Base-by-base conservation (phyloP, 371 early-diverging fungal genomes). In the Choanephora cucurbitarum region DNA sequence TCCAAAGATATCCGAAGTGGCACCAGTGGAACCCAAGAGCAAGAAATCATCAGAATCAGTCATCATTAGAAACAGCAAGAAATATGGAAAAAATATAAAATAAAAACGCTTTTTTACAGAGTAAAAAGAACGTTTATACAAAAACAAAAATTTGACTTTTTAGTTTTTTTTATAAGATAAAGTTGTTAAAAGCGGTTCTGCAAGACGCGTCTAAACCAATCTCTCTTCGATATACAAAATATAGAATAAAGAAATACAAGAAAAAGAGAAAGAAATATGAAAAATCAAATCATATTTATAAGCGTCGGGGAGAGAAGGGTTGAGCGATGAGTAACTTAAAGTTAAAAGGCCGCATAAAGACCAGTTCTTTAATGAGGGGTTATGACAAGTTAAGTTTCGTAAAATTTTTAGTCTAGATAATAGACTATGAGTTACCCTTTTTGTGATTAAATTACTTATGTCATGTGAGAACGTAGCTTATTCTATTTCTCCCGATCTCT, bases 21-120 rank as follows among this genome's bases (percentile, higher is more conserved):
- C 32, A 18, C 64, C 56, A 18, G 59, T 43, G 19, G 49, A 43
- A 18, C 64, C 56, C 55, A 60, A 44, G 15, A 69, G 44, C 49
- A 69, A 51, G 34, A 56, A 69, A 28, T 69, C 69, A 44, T 69
- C 56, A 48, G 62, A 54, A 33, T 62, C 66, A 47, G 53, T 49
- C 69, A 65, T 69, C n/a, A 33, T 28, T 15, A 43, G 32, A 34
- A 42, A 42, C 10, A 51, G 45, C 24, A 33, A 39, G 55, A 55
- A 51, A 51, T 22, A 19, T 10, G 18, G 44, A 44, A 55, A 62
- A 62, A 62, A 56, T 51, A 62, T 55, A 62, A 56, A 62, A 56
- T 55, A 47, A 56, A 62, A 56, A 55, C 51, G 49, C 14, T 61
- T n/a, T n/a, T n/a, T n/a, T n/a, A n/a, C n/a, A n/a, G n/a, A 52